Conservation (phyloP, 805 yeast species). For the Wickerhamiella allomyrinae region DNA sequence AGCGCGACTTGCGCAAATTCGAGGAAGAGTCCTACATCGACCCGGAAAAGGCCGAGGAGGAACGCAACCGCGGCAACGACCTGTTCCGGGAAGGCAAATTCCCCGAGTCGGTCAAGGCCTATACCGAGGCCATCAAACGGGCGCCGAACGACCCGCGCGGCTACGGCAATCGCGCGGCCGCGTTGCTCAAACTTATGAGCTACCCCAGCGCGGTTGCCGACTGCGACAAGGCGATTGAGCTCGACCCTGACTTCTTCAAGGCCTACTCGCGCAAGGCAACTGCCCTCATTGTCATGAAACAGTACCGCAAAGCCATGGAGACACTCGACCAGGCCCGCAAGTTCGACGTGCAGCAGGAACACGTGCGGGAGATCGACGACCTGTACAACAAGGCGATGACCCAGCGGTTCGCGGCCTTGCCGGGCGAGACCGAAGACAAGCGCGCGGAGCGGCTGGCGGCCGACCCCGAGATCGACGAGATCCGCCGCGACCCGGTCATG, state of each 20-base stretch:
- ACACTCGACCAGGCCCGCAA: conserved; percentile 68
- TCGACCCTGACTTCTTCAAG: conserved; percentile 79
- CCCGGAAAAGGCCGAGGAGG: conserved; percentile 89
- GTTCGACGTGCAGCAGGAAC: conserved; percentile 49
- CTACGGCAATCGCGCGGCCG: conserved; percentile 96
- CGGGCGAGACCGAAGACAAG: conserved; percentile 87
- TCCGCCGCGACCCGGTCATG: conserved; percentile 95
- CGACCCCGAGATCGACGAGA: conserved; percentile 88
- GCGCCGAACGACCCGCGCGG: conserved; percentile 97
- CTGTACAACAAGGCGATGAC: conserved; percentile 61
- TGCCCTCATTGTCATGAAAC: conserved; percentile 82
- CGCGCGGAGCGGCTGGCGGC: conserved; percentile 78
- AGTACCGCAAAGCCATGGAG: conserved; percentile 66
- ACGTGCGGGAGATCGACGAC: conserved; percentile 65
- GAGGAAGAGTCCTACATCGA: conserved; percentile 71
- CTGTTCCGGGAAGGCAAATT: conserved; percentile 81
- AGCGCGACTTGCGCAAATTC: conserved; percentile 65
- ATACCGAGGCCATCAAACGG: conserved; percentile 90
- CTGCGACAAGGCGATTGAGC: conserved; percentile 76
- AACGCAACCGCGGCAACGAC: conserved; percentile 84
- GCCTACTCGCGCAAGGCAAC: conserved; percentile 96
- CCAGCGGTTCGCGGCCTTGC: conserved; percentile 63
- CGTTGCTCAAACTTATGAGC: conserved; percentile 82
- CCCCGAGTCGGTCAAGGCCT: conserved; percentile 92
- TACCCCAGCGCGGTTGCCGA: conserved; percentile 94